Evolutionary conservation across 2,329 filamentous ascomycete genomes (phyloP).

Genomic region (Penicillium sp.): DNA sequence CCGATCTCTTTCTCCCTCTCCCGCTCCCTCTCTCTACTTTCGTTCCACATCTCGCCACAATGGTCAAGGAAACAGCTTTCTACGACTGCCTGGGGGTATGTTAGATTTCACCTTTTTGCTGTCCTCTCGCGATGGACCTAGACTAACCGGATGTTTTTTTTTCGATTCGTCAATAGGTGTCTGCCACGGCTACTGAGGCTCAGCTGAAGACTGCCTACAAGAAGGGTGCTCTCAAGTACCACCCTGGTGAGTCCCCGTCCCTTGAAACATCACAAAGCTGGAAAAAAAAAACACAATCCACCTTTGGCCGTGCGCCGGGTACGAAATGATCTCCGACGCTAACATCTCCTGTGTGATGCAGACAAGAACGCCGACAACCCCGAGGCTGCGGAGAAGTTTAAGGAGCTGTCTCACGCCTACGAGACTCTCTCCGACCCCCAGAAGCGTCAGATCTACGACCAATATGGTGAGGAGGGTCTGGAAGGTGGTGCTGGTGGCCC

Average conservation of each 20-base stretch:
- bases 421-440: constrained; percentile 90
- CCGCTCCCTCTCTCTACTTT: constrained; percentile 16
- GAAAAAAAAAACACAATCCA: neutral
- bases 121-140: neutral
- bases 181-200: constrained; percentile 77
- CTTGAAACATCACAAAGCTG: no score
- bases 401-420: constrained; percentile 94
- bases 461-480: constrained; percentile 95
- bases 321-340: neutral
- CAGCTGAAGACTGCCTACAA: constrained; percentile 95
- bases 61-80: constrained; percentile 57
- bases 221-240: constrained; percentile 85
- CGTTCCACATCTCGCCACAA: constrained; percentile 38
- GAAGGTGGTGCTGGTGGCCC: constrained; percentile 79
- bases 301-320: neutral
- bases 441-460: constrained; percentile 91
- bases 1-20: constrained; percentile 6
- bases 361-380: constrained; percentile 98
- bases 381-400: constrained; percentile 95
- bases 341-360: constrained; percentile 40
- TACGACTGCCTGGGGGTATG: constrained; percentile 55
- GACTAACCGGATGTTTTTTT: constrained; percentile 33
- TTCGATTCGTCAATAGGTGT: constrained; percentile 60
- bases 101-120: constrained; percentile 9
- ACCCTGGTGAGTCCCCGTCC: constrained; percentile 75